These are phyloP conservation scores for Solanum megistacrolobum DNA, from an alignment of 257 asterid species.

Conservation along the genomic window DNA sequence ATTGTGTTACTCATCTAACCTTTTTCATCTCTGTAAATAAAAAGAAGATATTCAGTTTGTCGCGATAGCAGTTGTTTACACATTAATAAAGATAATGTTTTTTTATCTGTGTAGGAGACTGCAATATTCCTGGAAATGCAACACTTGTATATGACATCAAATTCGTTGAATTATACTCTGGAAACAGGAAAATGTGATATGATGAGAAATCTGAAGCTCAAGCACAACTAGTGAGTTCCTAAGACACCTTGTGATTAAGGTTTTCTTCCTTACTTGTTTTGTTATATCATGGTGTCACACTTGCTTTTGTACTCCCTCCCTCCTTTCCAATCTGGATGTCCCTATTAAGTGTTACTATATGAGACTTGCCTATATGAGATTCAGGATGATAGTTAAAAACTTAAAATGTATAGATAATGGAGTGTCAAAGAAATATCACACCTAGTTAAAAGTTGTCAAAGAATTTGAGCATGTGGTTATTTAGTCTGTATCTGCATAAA, in stretches of 20 bases:
- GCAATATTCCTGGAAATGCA: conserved; percentile 85
- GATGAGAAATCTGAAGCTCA: background rate
- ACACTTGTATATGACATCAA: conserved; percentile 67
- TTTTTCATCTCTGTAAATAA: background rate
- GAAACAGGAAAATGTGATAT: conserved; percentile 38
- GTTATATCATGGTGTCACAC: background rate
- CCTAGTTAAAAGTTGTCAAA: background rate
- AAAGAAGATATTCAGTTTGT: background rate
- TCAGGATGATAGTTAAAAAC: background rate
- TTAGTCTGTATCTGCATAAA: background rate
- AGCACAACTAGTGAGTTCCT: background rate
- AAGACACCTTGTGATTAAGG: background rate
- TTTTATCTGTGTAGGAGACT: conserved; percentile 48
- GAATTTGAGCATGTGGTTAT: background rate
- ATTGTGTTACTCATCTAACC: background rate
- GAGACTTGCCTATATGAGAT: background rate
- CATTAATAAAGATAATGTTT: background rate
- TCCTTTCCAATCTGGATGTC: background rate
- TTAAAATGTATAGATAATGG: background rate
- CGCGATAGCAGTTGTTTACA: background rate
- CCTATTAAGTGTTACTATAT: background rate
- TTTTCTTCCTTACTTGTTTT: background rate
- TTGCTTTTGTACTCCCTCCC: background rate
- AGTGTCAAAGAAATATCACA: background rate
- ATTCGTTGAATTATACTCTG: conserved; percentile 56